Conservation (phyloP, 371 early-diverging fungal species). For the Fennellomyces sp. region DNA sequence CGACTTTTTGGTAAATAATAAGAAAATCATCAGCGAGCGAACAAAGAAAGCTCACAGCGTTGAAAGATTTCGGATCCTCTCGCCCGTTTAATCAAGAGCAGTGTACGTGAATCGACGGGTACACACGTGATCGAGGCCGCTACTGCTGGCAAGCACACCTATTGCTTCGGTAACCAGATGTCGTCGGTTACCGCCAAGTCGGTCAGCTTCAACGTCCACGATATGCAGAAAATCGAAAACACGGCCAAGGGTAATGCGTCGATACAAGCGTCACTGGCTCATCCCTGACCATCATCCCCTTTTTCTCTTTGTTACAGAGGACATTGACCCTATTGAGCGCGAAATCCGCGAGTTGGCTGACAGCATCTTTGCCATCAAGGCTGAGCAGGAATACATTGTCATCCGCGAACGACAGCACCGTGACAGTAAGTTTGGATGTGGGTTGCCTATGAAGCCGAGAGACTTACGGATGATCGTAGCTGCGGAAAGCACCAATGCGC, state of each 20-base stretch:
- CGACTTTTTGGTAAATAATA: constrained; percentile 71
- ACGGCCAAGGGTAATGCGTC: constrained; percentile 33
- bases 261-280: too few species aligned
- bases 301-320: constrained; percentile 29
- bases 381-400: constrained; percentile 77
- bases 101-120: constrained; percentile 48
- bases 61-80: constrained; percentile 61
- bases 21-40: background rate
- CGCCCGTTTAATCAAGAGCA: constrained; percentile 47
- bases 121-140: constrained; percentile 60
- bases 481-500: constrained; percentile 76
- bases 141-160: constrained; percentile 61
- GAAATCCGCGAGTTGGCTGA: constrained; percentile 72
- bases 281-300: background rate
- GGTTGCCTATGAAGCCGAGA: background rate
- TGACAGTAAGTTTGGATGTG: constrained; percentile 72
- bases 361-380: constrained; percentile 66
- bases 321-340: constrained; percentile 64
- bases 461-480: constrained; percentile 44
- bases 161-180: constrained; percentile 77
- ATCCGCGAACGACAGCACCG: constrained; percentile 72
- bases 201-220: constrained; percentile 56
- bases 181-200: constrained; percentile 53
- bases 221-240: constrained; percentile 26
- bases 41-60: background rate